Conservation (phyloP, 352 stramenopile genomes). For the Globisporangium cylindrosporum region DNA sequence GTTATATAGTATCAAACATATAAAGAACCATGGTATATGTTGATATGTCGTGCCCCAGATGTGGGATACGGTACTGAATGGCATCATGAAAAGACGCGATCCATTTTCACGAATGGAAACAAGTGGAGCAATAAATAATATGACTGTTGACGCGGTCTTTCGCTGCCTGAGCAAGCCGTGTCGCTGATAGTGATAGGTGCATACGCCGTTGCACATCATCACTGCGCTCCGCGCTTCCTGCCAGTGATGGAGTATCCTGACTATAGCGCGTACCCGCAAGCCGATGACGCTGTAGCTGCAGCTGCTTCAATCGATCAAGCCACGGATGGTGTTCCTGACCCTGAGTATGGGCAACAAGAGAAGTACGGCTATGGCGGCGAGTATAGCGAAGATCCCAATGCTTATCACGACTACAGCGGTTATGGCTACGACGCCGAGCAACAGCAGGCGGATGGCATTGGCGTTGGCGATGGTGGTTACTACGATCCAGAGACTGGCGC, state of each 20-base stretch:
- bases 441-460: neutral
- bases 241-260: neutral
- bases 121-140: too few species aligned
- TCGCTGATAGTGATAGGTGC: neutral
- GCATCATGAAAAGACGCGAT: too few species aligned
- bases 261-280: neutral
- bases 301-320: neutral
- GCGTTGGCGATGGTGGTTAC: neutral
- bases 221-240: too few species aligned
- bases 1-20: neutral
- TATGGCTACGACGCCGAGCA: neutral
- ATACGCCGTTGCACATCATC: too few species aligned
- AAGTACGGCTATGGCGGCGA: neutral
- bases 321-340: neutral
- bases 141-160: too few species aligned
- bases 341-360: neutral
- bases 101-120: too few species aligned
- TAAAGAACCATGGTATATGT: too few species aligned
- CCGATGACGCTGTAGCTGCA: neutral
- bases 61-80: too few species aligned
- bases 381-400: neutral
- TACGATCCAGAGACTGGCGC: neutral
- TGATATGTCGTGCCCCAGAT: too few species aligned
- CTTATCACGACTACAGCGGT: neutral
- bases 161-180: too few species aligned